phyloP scores from a whole-genome alignment of 2,329 filamentous ascomycete species.

The Calonectria pauciramosa region DNA sequence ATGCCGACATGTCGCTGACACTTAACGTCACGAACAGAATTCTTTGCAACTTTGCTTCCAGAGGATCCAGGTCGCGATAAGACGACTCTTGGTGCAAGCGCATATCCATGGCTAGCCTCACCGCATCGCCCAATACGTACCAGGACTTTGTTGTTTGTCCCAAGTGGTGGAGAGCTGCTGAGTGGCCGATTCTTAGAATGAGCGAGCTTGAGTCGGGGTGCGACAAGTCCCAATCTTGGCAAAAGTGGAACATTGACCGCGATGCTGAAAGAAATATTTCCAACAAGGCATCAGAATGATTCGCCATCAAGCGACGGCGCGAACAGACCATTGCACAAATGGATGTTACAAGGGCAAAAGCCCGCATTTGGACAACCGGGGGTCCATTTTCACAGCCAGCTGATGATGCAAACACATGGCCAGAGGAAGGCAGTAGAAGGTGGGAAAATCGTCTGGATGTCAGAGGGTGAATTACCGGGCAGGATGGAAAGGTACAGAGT shows the following conservation, averaged over 20 bases:
- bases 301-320: background rate
- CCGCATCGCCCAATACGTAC: conserved; percentile 17
- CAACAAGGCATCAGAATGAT: background rate
- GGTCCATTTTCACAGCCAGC: background rate
- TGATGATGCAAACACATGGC: background rate
- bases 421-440: conserved; percentile 4
- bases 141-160: conserved; percentile 20
- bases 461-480: background rate
- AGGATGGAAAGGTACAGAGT: conserved; percentile 2
- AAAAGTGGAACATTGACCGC: conserved; percentile 20
- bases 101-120: conserved; percentile 27
- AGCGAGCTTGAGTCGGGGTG: conserved; percentile 23
- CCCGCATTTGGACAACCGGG: conserved; percentile 6
- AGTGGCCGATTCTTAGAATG: conserved; percentile 16
- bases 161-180: conserved; percentile 17
- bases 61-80: conserved; percentile 12
- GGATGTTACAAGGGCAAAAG: conserved; percentile 11
- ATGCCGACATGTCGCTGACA: conserved; percentile 27
- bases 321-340: conserved; percentile 15
- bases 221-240: conserved; percentile 23
- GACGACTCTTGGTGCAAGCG: conserved; percentile 17
- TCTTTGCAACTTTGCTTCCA: conserved; percentile 22
- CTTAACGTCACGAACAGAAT: conserved; percentile 12
- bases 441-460: background rate
- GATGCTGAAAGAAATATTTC: conserved; percentile 19